Evolutionary conservation across 2,329 filamentous ascomycete genomes (phyloP).

Genomic region (Graphilbum ipis-grandicollis): DNA sequence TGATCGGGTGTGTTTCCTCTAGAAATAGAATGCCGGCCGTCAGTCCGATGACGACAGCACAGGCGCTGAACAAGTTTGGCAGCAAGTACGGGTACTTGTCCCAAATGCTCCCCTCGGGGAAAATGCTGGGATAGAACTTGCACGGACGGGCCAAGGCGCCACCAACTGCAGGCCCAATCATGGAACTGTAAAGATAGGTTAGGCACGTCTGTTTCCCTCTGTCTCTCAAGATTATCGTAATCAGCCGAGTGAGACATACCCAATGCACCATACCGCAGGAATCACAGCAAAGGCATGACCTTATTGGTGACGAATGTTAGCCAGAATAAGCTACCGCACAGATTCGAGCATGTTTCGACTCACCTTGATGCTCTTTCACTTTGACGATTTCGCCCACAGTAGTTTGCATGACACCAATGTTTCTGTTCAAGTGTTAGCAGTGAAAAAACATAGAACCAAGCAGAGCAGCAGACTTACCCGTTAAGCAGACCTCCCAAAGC

Average conservation of each 20-base stretch:
- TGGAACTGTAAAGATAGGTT: slow-evolving; percentile 42
- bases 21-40: slow-evolving; percentile 69
- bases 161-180: slow-evolving; percentile 81
- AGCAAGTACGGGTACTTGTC: slow-evolving; percentile 78
- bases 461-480: slow-evolving; percentile 35
- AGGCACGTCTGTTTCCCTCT: no score
- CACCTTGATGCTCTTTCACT: slow-evolving; percentile 81
- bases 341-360: no score
- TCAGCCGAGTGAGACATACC: slow-evolving; percentile 29
- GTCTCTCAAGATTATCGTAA: no score
- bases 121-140: slow-evolving; percentile 59
- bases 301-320: no score
- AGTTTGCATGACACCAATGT: slow-evolving; percentile 88
- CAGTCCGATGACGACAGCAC: slow-evolving; percentile 60
- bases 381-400: slow-evolving; percentile 90
- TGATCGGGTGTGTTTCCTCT: slow-evolving; percentile 81
- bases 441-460: neutral
- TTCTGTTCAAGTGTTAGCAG: slow-evolving; percentile 29
- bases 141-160: slow-evolving; percentile 80
- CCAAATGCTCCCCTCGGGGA: slow-evolving; percentile 59
- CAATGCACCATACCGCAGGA: slow-evolving; percentile 95
- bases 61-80: slow-evolving; percentile 77
- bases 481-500: slow-evolving; percentile 84
- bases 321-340: no score
- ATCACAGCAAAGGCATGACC: slow-evolving; percentile 92